Evolutionary conservation across 768 basidiomycete species (phyloP).

Genomic region (Astraeus odoratus): DNA sequence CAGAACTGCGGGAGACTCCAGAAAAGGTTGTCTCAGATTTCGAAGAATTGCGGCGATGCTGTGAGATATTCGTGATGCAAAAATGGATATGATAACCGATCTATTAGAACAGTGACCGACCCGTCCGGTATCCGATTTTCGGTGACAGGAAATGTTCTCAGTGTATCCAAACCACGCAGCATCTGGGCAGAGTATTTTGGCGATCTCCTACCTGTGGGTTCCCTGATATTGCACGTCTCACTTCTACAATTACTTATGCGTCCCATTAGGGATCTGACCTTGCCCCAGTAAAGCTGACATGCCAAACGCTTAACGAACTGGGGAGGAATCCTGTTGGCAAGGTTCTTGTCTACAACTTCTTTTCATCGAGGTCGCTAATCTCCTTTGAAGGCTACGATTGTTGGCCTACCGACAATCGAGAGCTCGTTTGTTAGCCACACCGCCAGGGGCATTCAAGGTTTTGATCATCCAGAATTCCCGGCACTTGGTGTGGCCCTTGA

Average conservation of each 20-base stretch:
- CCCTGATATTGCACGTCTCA: neutral
- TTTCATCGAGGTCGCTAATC: constrained; percentile 2
- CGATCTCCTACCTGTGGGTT: constrained; percentile 42
- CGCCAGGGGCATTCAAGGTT: constrained; percentile 73
- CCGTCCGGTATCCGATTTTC: constrained; percentile 83
- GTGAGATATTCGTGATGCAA: constrained; percentile 38
- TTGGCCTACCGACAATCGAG: constrained; percentile 90
- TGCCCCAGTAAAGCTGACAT: constrained; percentile 57
- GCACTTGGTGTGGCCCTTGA: constrained; percentile 81
- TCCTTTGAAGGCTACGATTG: constrained; percentile 60
- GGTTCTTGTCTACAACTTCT: constrained; percentile 32
- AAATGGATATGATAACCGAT: neutral
- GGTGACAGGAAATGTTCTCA: constrained; percentile 80
- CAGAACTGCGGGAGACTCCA: constrained; percentile 67
- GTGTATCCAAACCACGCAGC: constrained; percentile 62
- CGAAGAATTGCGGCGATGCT: constrained; percentile 57
- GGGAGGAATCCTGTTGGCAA: constrained; percentile 69
- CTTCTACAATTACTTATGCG: constrained; percentile 2
- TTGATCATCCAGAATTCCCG: constrained; percentile 76
- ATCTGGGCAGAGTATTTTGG: constrained; percentile 70
- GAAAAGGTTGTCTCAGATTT: constrained; percentile 66
- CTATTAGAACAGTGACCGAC: constrained; percentile 58
- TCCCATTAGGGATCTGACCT: constrained; percentile 43
- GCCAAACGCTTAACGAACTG: constrained; percentile 63
- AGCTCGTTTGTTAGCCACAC: constrained; percentile 80